Conservation (phyloP, 495 filamentous ascomycete species). For the Xylaria palmicola region DNA sequence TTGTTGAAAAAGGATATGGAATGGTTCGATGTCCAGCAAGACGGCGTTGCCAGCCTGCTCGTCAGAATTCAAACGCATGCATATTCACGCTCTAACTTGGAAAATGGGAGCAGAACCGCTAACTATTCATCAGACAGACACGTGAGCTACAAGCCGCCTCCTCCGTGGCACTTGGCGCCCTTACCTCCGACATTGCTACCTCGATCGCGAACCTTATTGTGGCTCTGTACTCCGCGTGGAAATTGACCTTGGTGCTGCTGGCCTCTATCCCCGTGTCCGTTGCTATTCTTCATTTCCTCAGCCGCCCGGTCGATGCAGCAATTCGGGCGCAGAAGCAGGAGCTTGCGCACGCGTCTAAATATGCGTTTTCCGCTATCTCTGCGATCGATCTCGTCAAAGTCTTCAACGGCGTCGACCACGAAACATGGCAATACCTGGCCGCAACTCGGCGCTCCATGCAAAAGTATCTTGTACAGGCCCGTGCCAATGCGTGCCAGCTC, state of each 20-base stretch:
- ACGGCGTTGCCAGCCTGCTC: slow-evolving; percentile 71
- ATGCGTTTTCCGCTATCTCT: slow-evolving; percentile 63
- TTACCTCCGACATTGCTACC: slow-evolving; percentile 60
- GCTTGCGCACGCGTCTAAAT: slow-evolving; percentile 70
- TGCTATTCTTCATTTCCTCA: slow-evolving; percentile 57
- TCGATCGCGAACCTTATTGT: slow-evolving; percentile 62
- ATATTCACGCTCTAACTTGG: slow-evolving; percentile 30
- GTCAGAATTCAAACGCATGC: slow-evolving; percentile 81
- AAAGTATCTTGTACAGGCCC: slow-evolving; percentile 67
- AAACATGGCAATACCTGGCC: slow-evolving; percentile 61
- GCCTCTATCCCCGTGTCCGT: slow-evolving; percentile 70
- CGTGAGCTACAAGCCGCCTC: slow-evolving; percentile 79
- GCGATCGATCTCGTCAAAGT: slow-evolving; percentile 86
- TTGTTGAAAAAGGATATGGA: slow-evolving; percentile 69
- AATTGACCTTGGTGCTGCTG: slow-evolving; percentile 79
- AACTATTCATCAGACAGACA: slow-evolving; percentile 58
- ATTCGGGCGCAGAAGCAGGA: slow-evolving; percentile 69
- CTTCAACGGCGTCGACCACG: slow-evolving; percentile 74
- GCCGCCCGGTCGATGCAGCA: slow-evolving; percentile 58
- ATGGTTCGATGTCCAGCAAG: slow-evolving; percentile 77
- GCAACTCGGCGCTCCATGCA: slow-evolving; percentile 59
- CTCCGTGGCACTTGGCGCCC: slow-evolving; percentile 73
- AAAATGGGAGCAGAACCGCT: slow-evolving; percentile 5
- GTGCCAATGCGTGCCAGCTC: slow-evolving; percentile 66
- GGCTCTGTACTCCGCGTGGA: slow-evolving; percentile 78